These are phyloP conservation scores for Phaeophleospora eucalypticola DNA, from an alignment of 2,329 filamentous ascomycete species.

Conservation along the genomic window DNA sequence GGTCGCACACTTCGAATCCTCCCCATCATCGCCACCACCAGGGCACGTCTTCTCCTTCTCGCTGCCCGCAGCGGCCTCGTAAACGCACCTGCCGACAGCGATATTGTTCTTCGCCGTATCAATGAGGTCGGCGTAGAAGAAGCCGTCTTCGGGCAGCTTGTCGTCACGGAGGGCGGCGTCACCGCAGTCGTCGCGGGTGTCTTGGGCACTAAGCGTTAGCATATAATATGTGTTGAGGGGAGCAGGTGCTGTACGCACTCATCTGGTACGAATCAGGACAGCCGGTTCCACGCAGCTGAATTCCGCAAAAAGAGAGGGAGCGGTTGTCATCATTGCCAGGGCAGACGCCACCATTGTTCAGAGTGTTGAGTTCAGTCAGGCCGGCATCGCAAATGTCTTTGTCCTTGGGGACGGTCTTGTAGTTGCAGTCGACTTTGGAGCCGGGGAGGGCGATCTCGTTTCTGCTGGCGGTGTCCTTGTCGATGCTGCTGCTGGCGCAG, in stretches of 20 bases:
- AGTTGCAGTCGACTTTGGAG: conserved; percentile 10
- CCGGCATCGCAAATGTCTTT: conserved; percentile 7
- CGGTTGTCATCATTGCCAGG: conserved; percentile 9
- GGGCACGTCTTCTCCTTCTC: not conserved
- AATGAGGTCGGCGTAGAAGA: conserved; percentile 13
- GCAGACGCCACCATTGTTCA: conserved; percentile 14
- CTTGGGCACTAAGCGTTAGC: not conserved
- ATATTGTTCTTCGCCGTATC: conserved; percentile 16
- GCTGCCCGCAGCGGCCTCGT: conserved; percentile 4
- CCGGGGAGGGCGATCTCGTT: conserved; percentile 8
- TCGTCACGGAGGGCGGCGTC: conserved; percentile 5
- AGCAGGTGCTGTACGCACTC: not conserved
- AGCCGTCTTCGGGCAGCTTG: conserved; percentile 6
- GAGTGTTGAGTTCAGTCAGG: conserved; percentile 3
- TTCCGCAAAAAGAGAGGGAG: conserved; percentile 9
- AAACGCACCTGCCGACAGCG: conserved; percentile 13
- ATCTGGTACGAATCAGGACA: conserved; percentile 8
- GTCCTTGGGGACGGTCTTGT: conserved; percentile 5
- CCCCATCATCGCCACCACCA: not conserved
- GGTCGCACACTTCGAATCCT: conserved; percentile 8
- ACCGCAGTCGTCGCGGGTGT: conserved; percentile 12
- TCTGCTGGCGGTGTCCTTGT: not conserved
- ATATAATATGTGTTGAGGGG: not conserved
- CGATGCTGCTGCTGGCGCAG: conserved; percentile 5
- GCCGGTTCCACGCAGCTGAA: conserved; percentile 4